Conservation (phyloP, 257 asterid genomes). For the Jacaranda mimosifolia region DNA sequence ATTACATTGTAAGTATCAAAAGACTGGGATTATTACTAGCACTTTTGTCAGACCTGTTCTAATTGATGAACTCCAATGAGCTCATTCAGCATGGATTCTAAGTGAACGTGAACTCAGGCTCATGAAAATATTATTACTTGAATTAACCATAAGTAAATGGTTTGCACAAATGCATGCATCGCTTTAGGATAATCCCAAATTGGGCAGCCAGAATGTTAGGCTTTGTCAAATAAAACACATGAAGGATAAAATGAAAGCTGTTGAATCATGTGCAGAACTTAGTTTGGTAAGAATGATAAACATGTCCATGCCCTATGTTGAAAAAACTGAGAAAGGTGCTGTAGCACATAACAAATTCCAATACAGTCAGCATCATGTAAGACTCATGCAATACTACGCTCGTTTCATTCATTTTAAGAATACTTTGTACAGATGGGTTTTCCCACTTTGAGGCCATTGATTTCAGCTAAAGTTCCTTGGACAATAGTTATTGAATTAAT, state of each 20-base stretch:
- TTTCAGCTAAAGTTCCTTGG: neutral
- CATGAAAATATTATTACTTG: neutral
- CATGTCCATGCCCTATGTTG: neutral
- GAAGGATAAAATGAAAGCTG: neutral
- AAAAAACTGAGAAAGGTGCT: neutral
- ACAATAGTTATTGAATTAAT: neutral
- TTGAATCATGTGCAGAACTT: neutral
- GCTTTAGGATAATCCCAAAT: neutral
- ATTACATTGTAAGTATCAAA: neutral
- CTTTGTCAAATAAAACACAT: neutral
- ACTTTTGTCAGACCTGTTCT: neutral
- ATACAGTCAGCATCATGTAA: neutral
- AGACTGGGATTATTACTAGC: neutral
- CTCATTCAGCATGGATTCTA: neutral
- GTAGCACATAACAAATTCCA: slow-evolving; percentile 1
- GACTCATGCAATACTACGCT: neutral
- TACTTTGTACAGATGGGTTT: neutral
- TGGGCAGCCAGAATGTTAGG: neutral
- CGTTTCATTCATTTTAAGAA: neutral
- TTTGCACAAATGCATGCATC: neutral
- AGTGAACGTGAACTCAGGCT: neutral
- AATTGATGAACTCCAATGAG: neutral
- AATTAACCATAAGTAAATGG: neutral
- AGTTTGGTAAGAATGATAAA: neutral
- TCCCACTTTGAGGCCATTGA: neutral